These are phyloP conservation scores for Cetraspora pellucida DNA, from an alignment of 192 early-diverging fungal genomes.

Conservation along the genomic window DNA sequence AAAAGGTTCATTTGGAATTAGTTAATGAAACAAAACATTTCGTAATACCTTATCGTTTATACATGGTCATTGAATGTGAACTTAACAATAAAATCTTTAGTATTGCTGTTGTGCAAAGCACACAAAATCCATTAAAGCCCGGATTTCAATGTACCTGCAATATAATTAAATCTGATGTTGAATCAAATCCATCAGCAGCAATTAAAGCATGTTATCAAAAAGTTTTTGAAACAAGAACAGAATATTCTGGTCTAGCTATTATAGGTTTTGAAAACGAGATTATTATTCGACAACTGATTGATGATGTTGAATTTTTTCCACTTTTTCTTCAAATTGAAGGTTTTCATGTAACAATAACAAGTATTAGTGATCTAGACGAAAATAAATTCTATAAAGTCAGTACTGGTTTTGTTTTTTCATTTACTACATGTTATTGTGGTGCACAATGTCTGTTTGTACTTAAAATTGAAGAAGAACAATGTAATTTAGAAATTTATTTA, in stretches of 20 bases:
- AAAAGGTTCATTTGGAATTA: too few relatives aligned
- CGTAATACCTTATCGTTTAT: too few relatives aligned
- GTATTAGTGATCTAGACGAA: neutral
- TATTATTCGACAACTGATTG: neutral
- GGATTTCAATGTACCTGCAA: neutral
- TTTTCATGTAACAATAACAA: too few relatives aligned
- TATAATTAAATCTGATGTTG: neutral
- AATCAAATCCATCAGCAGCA: neutral
- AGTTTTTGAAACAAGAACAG: neutral
- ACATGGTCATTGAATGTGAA: too few relatives aligned
- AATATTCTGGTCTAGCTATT: neutral
- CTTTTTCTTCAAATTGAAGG: neutral
- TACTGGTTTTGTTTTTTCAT: neutral
- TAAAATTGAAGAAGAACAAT: neutral
- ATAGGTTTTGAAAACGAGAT: neutral
- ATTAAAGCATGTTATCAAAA: neutral
- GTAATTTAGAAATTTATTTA: neutral
- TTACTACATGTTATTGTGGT: neutral
- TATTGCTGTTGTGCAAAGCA: too few relatives aligned
- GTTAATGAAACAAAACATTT: too few relatives aligned
- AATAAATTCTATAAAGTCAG: too few relatives aligned
- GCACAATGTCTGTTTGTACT: neutral
- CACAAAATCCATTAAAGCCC: neutral
- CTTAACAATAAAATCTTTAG: too few relatives aligned
- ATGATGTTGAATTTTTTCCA: conserved; percentile 4